Percentiles rank a stretch among this genome's conserved stretches.
These are phyloP conservation scores for Neurospora sp. DNA, from an alignment of 495 filamentous ascomycete genomes.

Conservation along the genomic window DNA sequence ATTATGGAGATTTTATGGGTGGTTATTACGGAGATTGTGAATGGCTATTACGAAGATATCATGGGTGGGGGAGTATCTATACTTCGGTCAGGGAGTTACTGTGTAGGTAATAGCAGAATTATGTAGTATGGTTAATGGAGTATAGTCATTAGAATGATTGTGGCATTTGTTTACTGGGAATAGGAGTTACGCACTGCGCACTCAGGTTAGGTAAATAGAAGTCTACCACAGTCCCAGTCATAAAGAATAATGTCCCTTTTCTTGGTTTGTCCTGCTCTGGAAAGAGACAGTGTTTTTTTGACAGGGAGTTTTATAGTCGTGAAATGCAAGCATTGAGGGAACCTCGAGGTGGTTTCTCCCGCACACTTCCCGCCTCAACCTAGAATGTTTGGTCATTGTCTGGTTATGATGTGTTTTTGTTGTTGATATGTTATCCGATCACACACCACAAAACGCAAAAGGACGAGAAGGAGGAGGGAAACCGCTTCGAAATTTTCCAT, in stretches of 20 bases:
- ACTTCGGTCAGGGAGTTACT: background rate
- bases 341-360: background rate
- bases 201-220: background rate
- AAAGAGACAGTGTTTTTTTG: too few relatives aligned
- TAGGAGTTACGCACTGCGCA: background rate
- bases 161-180: background rate
- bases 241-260: too few relatives aligned
- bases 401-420: background rate
- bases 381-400: background rate
- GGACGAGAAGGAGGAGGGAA: background rate
- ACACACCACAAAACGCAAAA: background rate
- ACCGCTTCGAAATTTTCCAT: background rate
- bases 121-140: background rate
- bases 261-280: too few relatives aligned
- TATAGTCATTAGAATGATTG: background rate
- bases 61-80: background rate
- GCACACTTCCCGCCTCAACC: background rate
- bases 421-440: background rate
- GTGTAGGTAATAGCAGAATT: background rate
- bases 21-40: background rate
- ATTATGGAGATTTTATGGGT: background rate
- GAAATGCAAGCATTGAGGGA: background rate
- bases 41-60: background rate
- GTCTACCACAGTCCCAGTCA: too few relatives aligned
- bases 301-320: too few relatives aligned